phyloP scores from a whole-genome alignment of 768 basidiomycete species.

The Russula griseocarnosa region DNA sequence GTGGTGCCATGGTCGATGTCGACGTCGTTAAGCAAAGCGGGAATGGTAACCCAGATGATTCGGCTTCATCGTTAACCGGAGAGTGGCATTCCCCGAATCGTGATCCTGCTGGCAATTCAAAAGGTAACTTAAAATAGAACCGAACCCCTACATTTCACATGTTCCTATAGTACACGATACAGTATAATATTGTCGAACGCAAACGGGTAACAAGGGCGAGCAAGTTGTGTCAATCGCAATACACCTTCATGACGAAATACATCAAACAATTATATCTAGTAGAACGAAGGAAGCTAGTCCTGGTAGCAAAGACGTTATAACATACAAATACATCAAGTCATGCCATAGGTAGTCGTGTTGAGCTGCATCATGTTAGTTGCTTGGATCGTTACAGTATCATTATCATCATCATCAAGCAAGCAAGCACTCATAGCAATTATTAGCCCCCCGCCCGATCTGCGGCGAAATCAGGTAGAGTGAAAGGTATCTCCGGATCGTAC shows the following conservation, averaged over 20 bases:
- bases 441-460: constrained; percentile 7
- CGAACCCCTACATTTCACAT: not conserved
- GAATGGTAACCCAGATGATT: not conserved
- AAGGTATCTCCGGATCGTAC: constrained; percentile 73
- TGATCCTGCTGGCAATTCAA: too few species aligned
- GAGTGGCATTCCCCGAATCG: too few species aligned
- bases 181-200: not conserved
- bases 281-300: constrained; percentile 17
- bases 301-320: constrained; percentile 6
- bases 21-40: not conserved
- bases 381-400: not conserved
- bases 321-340: constrained; percentile 23
- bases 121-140: not conserved
- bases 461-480: constrained; percentile 45
- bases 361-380: constrained; percentile 8
- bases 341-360: constrained; percentile 15
- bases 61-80: constrained; percentile 13
- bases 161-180: constrained; percentile 6
- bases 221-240: constrained; percentile 3
- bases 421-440: constrained; percentile 5
- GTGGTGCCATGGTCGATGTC: constrained; percentile 45
- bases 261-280: constrained; percentile 19
- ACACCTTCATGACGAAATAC: constrained; percentile 16
- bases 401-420: too few species aligned
- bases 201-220: constrained; percentile 7